These are phyloP conservation scores for Hypoxylon sp. DNA, from an alignment of 2,329 filamentous ascomycete species.

Conservation along the genomic window DNA sequence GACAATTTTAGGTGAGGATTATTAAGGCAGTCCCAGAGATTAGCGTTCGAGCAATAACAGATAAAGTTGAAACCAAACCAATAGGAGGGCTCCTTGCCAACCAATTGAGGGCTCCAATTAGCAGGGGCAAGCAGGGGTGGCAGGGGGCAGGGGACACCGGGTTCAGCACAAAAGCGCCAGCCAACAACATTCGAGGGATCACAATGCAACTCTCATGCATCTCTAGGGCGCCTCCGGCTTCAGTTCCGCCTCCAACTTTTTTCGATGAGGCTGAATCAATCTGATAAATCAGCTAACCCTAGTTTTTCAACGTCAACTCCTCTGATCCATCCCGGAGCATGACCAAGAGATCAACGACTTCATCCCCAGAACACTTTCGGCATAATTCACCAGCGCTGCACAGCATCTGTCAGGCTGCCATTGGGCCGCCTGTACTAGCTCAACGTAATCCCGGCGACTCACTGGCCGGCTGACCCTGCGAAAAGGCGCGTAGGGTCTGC, in stretches of 20 bases:
- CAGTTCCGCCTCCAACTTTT: slow-evolving; percentile 46
- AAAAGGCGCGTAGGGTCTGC: slow-evolving; percentile 12
- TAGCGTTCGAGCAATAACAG: slow-evolving; percentile 35
- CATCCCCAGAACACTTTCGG: slow-evolving; percentile 27
- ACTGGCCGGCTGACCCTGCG: slow-evolving; percentile 25
- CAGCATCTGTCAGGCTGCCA: slow-evolving; percentile 39
- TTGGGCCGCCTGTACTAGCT: slow-evolving; percentile 38
- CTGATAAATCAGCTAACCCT: slow-evolving; percentile 45
- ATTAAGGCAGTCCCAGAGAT: background rate
- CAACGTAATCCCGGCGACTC: slow-evolving; percentile 28
- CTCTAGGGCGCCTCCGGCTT: slow-evolving; percentile 37
- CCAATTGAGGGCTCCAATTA: slow-evolving; percentile 47
- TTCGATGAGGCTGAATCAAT: slow-evolving; percentile 52
- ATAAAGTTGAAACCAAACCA: slow-evolving; percentile 26
- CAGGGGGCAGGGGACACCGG: slow-evolving; percentile 6
- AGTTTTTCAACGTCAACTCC: slow-evolving; percentile 49
- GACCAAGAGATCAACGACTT: slow-evolving; percentile 23
- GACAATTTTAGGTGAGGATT: background rate
- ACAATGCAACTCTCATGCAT: slow-evolving; percentile 41
- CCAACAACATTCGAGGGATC: slow-evolving; percentile 26
- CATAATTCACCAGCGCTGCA: slow-evolving; percentile 34
- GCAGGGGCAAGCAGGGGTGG: slow-evolving; percentile 15
- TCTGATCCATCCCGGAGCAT: slow-evolving; percentile 40
- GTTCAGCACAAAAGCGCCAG: slow-evolving; percentile 9
- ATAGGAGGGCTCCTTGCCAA: slow-evolving; percentile 13